A percentile compares a stretch with the other conserved stretches of the same genome.
phyloP scores from a whole-genome alignment of 129 eudicot species.

The Flaveria linearis region DNA sequence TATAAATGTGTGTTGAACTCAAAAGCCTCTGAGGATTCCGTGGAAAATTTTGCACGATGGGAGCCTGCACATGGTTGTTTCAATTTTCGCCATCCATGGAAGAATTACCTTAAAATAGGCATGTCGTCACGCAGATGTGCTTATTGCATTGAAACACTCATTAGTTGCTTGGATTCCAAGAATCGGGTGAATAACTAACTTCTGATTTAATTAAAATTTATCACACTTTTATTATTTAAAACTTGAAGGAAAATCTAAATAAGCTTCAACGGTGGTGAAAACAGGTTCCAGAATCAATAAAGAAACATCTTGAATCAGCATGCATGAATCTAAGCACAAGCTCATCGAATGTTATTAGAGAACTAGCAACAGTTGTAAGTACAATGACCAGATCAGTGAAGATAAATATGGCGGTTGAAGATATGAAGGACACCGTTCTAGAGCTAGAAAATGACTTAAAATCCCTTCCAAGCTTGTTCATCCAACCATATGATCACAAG shows the following conservation, averaged over 20 bases:
- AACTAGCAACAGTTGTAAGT: slow-evolving; percentile 37
- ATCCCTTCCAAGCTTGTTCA: slow-evolving; percentile 30
- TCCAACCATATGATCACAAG: slow-evolving; percentile 15
- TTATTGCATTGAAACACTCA: slow-evolving; percentile 54
- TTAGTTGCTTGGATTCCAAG: slow-evolving; percentile 38
- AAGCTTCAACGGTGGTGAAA: neutral
- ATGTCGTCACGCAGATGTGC: slow-evolving; percentile 47
- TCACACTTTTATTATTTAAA: neutral
- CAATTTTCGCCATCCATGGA: slow-evolving; percentile 60
- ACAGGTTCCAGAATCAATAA: slow-evolving; percentile 44
- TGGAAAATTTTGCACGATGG: slow-evolving; percentile 69
- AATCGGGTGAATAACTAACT: slow-evolving; percentile 35
- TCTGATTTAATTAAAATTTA: neutral
- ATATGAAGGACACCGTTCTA: slow-evolving; percentile 39
- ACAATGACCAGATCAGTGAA: slow-evolving; percentile 47
- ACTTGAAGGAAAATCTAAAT: neutral
- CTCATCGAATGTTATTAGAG: slow-evolving; percentile 38
- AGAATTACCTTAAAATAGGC: slow-evolving; percentile 51
- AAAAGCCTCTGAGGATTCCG: slow-evolving; percentile 57
- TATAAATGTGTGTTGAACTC: slow-evolving; percentile 62
- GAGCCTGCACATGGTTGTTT: slow-evolving; percentile 67
- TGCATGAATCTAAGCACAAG: slow-evolving; percentile 45
- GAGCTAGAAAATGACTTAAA: slow-evolving; percentile 38
- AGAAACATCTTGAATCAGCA: slow-evolving; percentile 34
- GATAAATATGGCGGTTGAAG: slow-evolving; percentile 25